A percentile compares a stretch with the other conserved stretches of the same genome.
These are phyloP conservation scores for Aspergillus latus DNA, from an alignment of 2,329 filamentous ascomycete genomes.

Conservation along the genomic window DNA sequence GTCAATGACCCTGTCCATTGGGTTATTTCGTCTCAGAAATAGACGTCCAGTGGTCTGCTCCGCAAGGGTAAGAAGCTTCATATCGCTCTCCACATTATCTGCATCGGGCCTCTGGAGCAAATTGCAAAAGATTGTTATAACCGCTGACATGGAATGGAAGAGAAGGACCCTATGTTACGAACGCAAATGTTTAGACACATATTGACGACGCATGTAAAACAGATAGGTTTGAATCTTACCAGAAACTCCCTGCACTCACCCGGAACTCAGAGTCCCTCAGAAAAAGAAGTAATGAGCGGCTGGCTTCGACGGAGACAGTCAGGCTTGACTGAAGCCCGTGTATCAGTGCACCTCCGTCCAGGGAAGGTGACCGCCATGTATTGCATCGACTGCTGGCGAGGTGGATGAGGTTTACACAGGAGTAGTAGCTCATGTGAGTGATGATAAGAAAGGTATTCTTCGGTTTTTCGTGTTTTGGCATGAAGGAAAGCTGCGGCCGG, in stretches of 20 bases:
- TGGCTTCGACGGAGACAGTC: neutral
- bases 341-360: neutral
- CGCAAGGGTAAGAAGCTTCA: neutral
- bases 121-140: slow-evolving; percentile 4
- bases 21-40: neutral
- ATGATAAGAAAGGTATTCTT: neutral
- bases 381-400: neutral
- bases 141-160: slow-evolving; percentile 2
- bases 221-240: neutral
- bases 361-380: neutral
- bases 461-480: neutral
- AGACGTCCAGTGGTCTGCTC: neutral
- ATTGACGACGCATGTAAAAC: neutral
- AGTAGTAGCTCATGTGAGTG: neutral
- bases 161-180: neutral
- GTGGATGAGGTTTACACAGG: neutral
- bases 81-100: neutral
- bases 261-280: neutral
- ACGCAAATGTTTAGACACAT: too few species aligned
- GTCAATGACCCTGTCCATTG: neutral
- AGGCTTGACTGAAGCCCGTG: slow-evolving; percentile 1
- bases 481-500: neutral
- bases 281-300: neutral
- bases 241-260: neutral
- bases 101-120: neutral